Evolutionary conservation across 2,329 filamentous ascomycete genomes (phyloP).

Genomic region (Whalleya microplaca): DNA sequence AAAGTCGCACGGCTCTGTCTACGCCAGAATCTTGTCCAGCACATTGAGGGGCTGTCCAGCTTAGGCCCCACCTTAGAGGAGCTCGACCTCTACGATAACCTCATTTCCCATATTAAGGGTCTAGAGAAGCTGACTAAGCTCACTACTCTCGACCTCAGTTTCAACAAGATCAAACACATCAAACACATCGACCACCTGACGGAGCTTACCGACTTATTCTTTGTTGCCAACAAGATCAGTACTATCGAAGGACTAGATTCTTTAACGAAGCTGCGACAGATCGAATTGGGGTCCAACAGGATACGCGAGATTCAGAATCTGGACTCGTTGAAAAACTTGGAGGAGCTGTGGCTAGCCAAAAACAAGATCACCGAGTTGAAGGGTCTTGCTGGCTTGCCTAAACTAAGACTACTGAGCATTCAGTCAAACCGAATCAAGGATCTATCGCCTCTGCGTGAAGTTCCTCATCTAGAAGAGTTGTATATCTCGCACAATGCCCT

Average conservation of each 20-base stretch:
- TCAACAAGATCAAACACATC: conserved; percentile 99
- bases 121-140: conserved; percentile 79
- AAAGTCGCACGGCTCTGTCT: conserved; percentile 80
- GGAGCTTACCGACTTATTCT: conserved; percentile 81
- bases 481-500: conserved; percentile 97
- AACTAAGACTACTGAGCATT: conserved; percentile 86
- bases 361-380: conserved; percentile 90
- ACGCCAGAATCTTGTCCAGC: conserved; percentile 86
- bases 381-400: conserved; percentile 74
- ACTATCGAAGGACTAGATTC: conserved; percentile 83
- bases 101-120: conserved; percentile 83
- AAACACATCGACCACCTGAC: conserved; percentile 81
- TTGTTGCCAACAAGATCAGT: conserved; percentile 93
- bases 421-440: conserved; percentile 90
- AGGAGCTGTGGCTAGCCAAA: conserved; percentile 93
- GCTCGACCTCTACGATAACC: conserved; percentile 95
- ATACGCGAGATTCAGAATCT: conserved; percentile 89
- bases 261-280: conserved; percentile 73
- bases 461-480: conserved; percentile 82
- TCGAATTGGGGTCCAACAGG: conserved; percentile 91
- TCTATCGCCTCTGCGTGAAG: conserved; percentile 73
- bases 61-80: conserved; percentile 74
- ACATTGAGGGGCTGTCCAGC: conserved; percentile 73
- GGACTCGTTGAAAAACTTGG: conserved; percentile 74
- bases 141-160: conserved; percentile 84